Percentiles rank a stretch among this genome's conserved stretches.
phyloP scores from a whole-genome alignment of 2,329 filamentous ascomycete species.

The Fusarium cicatricum region DNA sequence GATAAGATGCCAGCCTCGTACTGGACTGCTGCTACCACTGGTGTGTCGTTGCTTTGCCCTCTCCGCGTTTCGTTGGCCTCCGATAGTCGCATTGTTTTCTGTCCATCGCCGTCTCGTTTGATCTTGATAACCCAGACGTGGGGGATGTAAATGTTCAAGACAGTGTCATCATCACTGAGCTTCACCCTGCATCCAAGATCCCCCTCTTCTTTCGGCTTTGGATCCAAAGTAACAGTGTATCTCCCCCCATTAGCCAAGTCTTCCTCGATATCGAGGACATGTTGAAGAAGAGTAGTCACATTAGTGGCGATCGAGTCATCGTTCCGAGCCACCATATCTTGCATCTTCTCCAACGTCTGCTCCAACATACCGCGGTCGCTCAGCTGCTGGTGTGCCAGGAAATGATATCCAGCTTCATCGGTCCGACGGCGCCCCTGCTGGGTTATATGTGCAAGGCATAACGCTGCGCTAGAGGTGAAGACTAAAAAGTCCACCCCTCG shows the following conservation, averaged over 20 bases:
- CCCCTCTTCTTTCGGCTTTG: constrained; percentile 20
- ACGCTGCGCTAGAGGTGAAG: constrained; percentile 57
- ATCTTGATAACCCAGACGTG: constrained; percentile 53
- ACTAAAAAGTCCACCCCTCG: constrained; percentile 60
- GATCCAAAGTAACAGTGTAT: constrained; percentile 36
- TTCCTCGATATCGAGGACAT: constrained; percentile 54
- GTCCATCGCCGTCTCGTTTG: constrained; percentile 4
- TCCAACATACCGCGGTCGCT: constrained; percentile 53
- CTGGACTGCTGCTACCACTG: too few species aligned
- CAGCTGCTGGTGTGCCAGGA: constrained; percentile 52
- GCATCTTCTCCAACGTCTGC: constrained; percentile 48
- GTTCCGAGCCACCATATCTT: constrained; percentile 44
- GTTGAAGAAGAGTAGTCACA: constrained; percentile 50
- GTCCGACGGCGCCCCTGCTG: constrained; percentile 32
- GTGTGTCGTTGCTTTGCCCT: background rate
- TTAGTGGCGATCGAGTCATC: constrained; percentile 51
- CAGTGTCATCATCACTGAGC: constrained; percentile 5
- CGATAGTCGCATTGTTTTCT: background rate
- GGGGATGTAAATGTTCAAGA: constrained; percentile 52
- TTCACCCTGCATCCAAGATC: constrained; percentile 34
- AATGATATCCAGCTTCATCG: constrained; percentile 31
- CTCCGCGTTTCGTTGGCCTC: background rate
- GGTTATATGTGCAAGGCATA: constrained; percentile 57
- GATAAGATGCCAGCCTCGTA: background rate
- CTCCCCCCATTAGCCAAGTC: constrained; percentile 42